phyloP scores from a whole-genome alignment of 495 filamentous ascomycete species.

The Penicillium paxilli region DNA sequence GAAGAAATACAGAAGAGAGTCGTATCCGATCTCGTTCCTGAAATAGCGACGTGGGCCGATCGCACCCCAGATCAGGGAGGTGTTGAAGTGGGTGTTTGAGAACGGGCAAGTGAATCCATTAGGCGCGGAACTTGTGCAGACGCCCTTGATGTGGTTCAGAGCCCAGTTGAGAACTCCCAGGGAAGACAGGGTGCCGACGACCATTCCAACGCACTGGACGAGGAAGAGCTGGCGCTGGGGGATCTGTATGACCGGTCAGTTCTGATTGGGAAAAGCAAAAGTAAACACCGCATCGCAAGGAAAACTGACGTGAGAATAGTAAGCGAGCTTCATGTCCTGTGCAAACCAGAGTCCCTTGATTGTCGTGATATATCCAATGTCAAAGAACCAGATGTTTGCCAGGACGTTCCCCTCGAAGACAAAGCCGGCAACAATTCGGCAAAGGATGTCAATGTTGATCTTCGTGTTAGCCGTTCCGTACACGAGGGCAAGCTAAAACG shows the following conservation, averaged over 20 bases:
- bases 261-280: neutral
- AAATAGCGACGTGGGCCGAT: conserved; percentile 72
- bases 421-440: conserved; percentile 76
- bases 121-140: conserved; percentile 72
- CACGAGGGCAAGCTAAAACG: conserved; percentile 70
- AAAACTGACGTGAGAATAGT: conserved; percentile 75
- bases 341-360: conserved; percentile 86
- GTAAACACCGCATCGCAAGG: no score
- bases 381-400: conserved; percentile 81
- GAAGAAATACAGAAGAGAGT: conserved; percentile 70
- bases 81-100: conserved; percentile 82
- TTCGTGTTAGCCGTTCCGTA: conserved; percentile 87
- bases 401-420: conserved; percentile 81
- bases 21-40: conserved; percentile 42
- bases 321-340: conserved; percentile 80
- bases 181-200: conserved; percentile 71
- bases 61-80: conserved; percentile 84
- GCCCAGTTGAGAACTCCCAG: conserved; percentile 81
- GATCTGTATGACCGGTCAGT: conserved; percentile 39
- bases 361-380: conserved; percentile 72
- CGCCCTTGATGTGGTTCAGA: conserved; percentile 68
- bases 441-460: conserved; percentile 72
- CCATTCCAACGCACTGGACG: conserved; percentile 63
- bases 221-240: conserved; percentile 70
- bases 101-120: conserved; percentile 88